Evolutionary conservation across 345 rosid species (phyloP).

Genomic region (Ricinus communis): DNA sequence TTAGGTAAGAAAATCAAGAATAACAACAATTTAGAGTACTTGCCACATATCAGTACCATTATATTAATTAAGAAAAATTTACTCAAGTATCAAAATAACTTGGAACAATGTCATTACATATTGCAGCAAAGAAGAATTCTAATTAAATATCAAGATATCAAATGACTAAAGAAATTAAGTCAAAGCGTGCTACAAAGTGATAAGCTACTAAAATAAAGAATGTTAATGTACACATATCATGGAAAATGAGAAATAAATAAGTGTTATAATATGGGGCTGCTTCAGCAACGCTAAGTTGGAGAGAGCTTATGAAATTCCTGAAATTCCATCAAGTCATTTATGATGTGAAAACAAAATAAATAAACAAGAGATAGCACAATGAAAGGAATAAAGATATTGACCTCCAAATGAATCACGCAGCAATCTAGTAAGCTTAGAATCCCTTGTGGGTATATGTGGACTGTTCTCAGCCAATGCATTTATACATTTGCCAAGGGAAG

Average conservation of each 20-base stretch:
- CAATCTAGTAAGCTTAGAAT: conserved; percentile 89
- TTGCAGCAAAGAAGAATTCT: not conserved
- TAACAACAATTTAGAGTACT: conserved; percentile 1
- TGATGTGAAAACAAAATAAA: not conserved
- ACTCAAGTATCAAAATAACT: not conserved
- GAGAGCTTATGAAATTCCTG: not conserved
- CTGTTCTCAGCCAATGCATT: conserved; percentile 95
- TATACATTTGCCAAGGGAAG: conserved; percentile 92
- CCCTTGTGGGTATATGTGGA: conserved; percentile 91
- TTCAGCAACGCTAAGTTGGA: not conserved
- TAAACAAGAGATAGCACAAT: not conserved
- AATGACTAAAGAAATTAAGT: not conserved
- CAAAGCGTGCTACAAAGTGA: not conserved
- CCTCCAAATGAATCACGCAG: conserved; percentile 98
- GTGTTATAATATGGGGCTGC: not conserved
- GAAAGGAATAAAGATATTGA: conserved; percentile 25
- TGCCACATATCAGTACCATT: not conserved
- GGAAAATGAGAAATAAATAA: not conserved
- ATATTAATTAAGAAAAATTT: not conserved
- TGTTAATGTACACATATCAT: not conserved
- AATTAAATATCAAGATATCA: not conserved
- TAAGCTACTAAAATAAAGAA: not conserved
- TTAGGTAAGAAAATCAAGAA: not conserved
- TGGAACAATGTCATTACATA: not conserved
- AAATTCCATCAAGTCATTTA: not conserved